Percentiles rank a stretch among this genome's conserved stretches.
Conservation (phyloP, 345 rosid species). For the Durio zibethinus region DNA sequence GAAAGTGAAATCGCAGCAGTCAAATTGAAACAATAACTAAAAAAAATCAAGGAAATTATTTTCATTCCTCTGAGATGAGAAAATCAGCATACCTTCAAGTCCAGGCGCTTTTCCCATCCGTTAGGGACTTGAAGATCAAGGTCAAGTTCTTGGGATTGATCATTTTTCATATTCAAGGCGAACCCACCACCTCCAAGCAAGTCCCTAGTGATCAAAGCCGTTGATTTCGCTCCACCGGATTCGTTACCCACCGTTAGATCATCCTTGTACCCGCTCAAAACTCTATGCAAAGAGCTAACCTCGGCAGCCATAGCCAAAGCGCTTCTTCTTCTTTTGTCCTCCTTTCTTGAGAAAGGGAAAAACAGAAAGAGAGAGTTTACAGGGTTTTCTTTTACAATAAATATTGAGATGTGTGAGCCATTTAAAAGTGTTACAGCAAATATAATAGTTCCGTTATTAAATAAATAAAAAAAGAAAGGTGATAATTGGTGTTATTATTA, state of each 20-base stretch:
- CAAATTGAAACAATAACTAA: not conserved
- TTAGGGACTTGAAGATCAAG: slow-evolving; percentile 80
- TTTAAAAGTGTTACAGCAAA: slow-evolving; percentile 1
- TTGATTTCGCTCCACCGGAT: slow-evolving; percentile 28
- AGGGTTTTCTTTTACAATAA: not conserved
- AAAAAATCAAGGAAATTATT: not conserved
- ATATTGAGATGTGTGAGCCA: not conserved
- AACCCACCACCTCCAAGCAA: slow-evolving; percentile 42
- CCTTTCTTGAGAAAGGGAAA: not conserved
- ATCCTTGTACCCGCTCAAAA: slow-evolving; percentile 8
- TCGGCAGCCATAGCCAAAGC: slow-evolving; percentile 13
- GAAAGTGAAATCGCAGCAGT: not conserved
- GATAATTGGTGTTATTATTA: not conserved
- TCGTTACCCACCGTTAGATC: not conserved
- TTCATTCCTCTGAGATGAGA: not conserved
- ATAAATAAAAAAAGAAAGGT: not conserved
- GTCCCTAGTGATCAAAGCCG: slow-evolving; percentile 65
- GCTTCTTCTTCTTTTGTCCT: not conserved
- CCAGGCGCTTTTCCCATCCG: slow-evolving; percentile 92
- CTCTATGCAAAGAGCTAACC: slow-evolving; percentile 8
- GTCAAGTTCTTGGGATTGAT: slow-evolving; percentile 71
- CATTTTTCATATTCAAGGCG: not conserved
- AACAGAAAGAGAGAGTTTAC: not conserved
- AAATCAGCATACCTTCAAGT: slow-evolving; percentile 56
- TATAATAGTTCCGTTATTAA: not conserved